phyloP scores from a whole-genome alignment of 2,329 filamentous ascomycete genomes.

The Trichoderma koningii region DNA sequence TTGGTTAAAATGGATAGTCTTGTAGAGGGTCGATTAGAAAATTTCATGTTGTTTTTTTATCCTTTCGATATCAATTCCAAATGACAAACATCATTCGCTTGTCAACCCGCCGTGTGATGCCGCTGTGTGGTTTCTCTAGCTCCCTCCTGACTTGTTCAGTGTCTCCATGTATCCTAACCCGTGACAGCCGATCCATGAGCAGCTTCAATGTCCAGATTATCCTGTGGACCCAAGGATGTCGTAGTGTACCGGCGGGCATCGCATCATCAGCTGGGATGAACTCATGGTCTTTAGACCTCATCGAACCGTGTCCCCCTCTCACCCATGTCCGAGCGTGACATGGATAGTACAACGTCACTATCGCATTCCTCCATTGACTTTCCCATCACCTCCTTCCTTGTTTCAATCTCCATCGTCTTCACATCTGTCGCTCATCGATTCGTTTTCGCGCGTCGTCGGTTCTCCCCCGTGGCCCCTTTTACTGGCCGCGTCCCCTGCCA shows the following conservation, averaged over 20 bases:
- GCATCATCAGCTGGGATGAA: too few relatives aligned
- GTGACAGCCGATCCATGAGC: background rate
- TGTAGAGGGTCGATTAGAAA: constrained; percentile 4
- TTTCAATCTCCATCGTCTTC: background rate
- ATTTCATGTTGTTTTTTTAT: background rate
- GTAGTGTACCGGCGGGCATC: background rate
- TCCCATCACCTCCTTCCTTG: background rate
- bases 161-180: background rate
- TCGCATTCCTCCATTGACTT: background rate
- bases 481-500: constrained; percentile 40
- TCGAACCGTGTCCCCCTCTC: too few relatives aligned
- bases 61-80: background rate
- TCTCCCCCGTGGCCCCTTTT: background rate
- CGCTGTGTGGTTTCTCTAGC: background rate
- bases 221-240: background rate
- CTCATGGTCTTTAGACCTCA: too few relatives aligned
- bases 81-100: background rate
- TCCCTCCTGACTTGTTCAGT: background rate
- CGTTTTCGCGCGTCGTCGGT: background rate
- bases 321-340: too few relatives aligned
- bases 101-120: background rate
- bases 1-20: constrained; percentile 9
- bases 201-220: constrained; percentile 3
- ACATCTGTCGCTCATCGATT: background rate
- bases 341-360: background rate